These are phyloP conservation scores for Spathaspora sp. DNA, from an alignment of 1,139 yeast species.

Conservation along the genomic window DNA sequence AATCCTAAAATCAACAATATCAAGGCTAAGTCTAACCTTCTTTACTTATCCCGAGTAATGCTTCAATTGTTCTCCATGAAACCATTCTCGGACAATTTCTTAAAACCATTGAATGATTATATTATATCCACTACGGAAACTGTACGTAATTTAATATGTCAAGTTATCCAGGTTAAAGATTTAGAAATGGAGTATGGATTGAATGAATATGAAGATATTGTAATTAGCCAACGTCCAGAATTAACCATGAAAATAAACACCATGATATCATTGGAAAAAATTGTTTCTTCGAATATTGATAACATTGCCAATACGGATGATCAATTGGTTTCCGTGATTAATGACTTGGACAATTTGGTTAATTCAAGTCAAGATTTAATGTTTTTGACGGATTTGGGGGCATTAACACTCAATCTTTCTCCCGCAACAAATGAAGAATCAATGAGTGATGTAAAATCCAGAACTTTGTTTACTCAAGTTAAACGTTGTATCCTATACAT, in stretches of 20 bases:
- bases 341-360: conserved; percentile 32
- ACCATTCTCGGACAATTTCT: conserved; percentile 68
- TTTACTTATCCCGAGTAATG: conserved; percentile 58
- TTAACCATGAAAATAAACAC: conserved; percentile 64
- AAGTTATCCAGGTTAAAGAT: conserved; percentile 53
- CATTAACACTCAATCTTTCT: conserved; percentile 42
- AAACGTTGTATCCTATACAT: conserved; percentile 80
- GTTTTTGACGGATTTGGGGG: conserved; percentile 42
- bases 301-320: conserved; percentile 56
- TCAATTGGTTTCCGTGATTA: conserved; percentile 46
- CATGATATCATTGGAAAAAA: conserved; percentile 59
- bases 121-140: conserved; percentile 51
- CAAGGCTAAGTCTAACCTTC: conserved; percentile 49
- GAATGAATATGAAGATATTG: conserved; percentile 70
- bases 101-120: conserved; percentile 80
- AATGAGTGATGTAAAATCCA: conserved; percentile 44
- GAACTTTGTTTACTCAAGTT: conserved; percentile 69
- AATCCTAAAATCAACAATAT: conserved; percentile 1
- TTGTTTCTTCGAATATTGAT: conserved; percentile 54
- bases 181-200: conserved; percentile 62
- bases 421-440: conserved; percentile 52
- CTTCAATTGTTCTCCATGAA: conserved; percentile 67
- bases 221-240: conserved; percentile 64
- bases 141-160: conserved; percentile 42
- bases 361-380: conserved; percentile 40